Evolutionary conservation across 495 filamentous ascomycete species (phyloP).

Genomic region (Durotheca rogersii): DNA sequence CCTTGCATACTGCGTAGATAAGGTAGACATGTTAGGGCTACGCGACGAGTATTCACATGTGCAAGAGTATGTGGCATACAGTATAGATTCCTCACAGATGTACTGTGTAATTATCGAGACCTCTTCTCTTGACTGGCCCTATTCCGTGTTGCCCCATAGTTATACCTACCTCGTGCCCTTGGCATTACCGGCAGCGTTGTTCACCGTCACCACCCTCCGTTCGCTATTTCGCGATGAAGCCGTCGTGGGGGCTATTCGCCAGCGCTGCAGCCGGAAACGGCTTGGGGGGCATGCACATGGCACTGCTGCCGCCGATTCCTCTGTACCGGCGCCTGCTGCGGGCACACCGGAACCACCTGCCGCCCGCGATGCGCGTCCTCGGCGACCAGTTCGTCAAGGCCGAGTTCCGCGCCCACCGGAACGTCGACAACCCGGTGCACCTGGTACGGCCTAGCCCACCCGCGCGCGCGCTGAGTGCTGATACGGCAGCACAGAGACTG

Average conservation of each 20-base stretch:
- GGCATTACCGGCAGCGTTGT: too few relatives aligned
- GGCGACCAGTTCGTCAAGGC: conserved; percentile 89
- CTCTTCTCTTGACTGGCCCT: too few relatives aligned
- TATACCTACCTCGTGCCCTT: too few relatives aligned
- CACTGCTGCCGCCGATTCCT: conserved; percentile 85
- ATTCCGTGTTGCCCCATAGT: too few relatives aligned
- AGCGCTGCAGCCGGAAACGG: conserved; percentile 34
- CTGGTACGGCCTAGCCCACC: conserved; percentile 58
- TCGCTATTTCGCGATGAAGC: conserved; percentile 31
- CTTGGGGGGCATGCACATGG: conserved; percentile 60
- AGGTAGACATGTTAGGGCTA: too few relatives aligned
- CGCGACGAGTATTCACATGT: too few relatives aligned
- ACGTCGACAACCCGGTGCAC: conserved; percentile 87
- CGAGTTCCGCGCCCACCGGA: conserved; percentile 81
- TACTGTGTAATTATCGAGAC: too few relatives aligned
- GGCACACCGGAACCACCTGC: conserved; percentile 76
- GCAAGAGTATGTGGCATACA: too few relatives aligned
- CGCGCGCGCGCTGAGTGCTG: not conserved
- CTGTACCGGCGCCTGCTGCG: conserved; percentile 86
- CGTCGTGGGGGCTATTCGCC: conserved; percentile 33
- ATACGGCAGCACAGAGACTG: too few relatives aligned
- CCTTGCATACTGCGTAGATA: too few relatives aligned
- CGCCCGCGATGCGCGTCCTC: conserved; percentile 70
- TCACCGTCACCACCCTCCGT: not conserved
- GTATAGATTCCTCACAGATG: too few relatives aligned